Conservation (phyloP, 2,329 filamentous ascomycete species). For the Magnaporthiopsis rhizophila region DNA sequence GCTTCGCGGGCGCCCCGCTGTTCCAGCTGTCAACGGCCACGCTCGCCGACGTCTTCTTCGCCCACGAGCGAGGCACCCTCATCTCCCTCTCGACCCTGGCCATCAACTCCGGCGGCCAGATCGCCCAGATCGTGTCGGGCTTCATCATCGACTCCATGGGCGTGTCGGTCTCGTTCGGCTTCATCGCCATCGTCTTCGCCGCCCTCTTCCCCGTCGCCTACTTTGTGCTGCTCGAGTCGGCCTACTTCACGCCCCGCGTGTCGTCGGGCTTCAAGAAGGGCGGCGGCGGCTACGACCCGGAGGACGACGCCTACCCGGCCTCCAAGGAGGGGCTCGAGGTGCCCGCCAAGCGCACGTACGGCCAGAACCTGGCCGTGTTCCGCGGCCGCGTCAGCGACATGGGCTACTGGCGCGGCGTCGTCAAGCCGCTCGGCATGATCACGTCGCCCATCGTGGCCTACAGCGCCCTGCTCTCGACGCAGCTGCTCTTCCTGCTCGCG, state of each 20-base stretch:
- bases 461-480: slow-evolving; percentile 4
- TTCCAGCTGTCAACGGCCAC: slow-evolving; percentile 5
- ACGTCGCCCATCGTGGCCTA: slow-evolving; percentile 7
- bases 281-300: background rate
- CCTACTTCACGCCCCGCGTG: slow-evolving; percentile 6
- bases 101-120: slow-evolving; percentile 2
- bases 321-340: slow-evolving; percentile 1
- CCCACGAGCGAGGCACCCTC: slow-evolving; percentile 8
- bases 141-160: slow-evolving; percentile 9
- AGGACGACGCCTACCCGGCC: slow-evolving; percentile 1
- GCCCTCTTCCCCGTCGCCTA: slow-evolving; percentile 4
- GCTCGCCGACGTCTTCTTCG: slow-evolving; percentile 8
- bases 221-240: slow-evolving; percentile 8
- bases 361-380: slow-evolving; percentile 6
- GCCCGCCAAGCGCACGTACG: slow-evolving; percentile 3
- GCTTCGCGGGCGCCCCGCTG: slow-evolving; percentile 6
- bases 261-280: background rate
- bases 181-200: slow-evolving; percentile 7
- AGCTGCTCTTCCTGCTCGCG: slow-evolving; percentile 6
- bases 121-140: slow-evolving; percentile 6
- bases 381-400: slow-evolving; percentile 7
- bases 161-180: slow-evolving; percentile 5
- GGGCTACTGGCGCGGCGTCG: slow-evolving; percentile 6
- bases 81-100: slow-evolving; percentile 4
- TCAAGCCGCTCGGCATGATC: slow-evolving; percentile 7